phyloP scores from a whole-genome alignment of 2,329 filamentous ascomycete genomes.

The Colletotrichum ledebouriae region DNA sequence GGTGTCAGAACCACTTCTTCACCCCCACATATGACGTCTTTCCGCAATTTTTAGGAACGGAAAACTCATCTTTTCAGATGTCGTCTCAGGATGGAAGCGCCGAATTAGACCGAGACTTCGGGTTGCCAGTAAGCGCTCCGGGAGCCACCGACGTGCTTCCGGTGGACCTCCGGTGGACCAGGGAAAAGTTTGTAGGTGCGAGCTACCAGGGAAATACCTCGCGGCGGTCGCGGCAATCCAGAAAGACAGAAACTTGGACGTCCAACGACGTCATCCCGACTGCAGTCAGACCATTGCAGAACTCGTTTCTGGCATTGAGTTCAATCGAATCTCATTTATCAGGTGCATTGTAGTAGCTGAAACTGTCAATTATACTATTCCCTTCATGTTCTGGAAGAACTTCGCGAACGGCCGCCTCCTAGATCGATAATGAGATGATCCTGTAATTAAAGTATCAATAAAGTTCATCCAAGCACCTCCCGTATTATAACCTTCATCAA shows the following conservation, averaged over 20 bases:
- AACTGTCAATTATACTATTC: too few species aligned
- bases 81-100: slow-evolving; percentile 25
- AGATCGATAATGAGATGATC: too few species aligned
- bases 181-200: slow-evolving; percentile 8
- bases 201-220: slow-evolving; percentile 24
- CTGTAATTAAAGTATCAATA: too few species aligned
- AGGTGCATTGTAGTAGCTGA: too few species aligned
- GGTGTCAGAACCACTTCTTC: slow-evolving; percentile 29
- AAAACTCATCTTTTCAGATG: slow-evolving; percentile 4
- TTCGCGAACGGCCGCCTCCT: too few species aligned
- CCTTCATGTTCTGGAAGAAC: too few species aligned
- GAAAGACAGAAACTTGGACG: slow-evolving; percentile 2
- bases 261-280: slow-evolving; percentile 23
- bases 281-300: not conserved
- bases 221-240: slow-evolving; percentile 27
- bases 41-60: slow-evolving; percentile 22
- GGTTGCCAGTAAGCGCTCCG: slow-evolving; percentile 15
- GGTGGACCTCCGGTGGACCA: slow-evolving; percentile 33
- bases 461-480: too few species aligned
- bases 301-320: too few species aligned
- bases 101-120: slow-evolving; percentile 27
- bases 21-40: slow-evolving; percentile 35
- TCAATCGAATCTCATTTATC: too few species aligned
- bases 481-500: too few species aligned
- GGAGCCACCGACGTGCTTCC: slow-evolving; percentile 4